Percentiles rank a stretch among this genome's conserved stretches.
Conservation (phyloP, 2,329 filamentous ascomycete genomes). For the Dryadomyces quercivorus region DNA sequence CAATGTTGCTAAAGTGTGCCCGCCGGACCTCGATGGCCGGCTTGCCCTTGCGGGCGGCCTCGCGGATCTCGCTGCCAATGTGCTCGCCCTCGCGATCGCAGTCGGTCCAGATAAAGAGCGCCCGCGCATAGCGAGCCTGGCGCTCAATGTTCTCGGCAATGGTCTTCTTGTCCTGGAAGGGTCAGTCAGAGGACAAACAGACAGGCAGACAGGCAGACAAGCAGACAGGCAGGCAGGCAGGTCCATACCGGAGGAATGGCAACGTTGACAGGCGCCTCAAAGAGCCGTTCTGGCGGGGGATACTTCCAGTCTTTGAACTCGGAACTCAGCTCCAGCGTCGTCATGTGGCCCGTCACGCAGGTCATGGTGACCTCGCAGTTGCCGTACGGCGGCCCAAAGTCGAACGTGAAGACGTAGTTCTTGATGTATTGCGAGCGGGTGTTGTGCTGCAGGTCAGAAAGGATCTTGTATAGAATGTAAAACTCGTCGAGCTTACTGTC, state of each 20-base stretch:
- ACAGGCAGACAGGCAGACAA: background rate
- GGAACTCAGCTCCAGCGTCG: slow-evolving; percentile 61
- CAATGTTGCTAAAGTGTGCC: slow-evolving; percentile 91
- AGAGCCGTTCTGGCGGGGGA: slow-evolving; percentile 67
- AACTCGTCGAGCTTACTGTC: slow-evolving; percentile 41
- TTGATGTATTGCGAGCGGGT: slow-evolving; percentile 72
- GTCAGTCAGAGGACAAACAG: background rate
- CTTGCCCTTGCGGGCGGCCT: slow-evolving; percentile 67
- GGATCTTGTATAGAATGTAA: background rate
- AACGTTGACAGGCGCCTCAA: slow-evolving; percentile 64
- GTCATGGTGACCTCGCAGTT: slow-evolving; percentile 85
- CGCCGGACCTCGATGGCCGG: slow-evolving; percentile 64
- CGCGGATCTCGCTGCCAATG: slow-evolving; percentile 82
- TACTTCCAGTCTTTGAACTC: slow-evolving; percentile 70
- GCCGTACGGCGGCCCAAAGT: slow-evolving; percentile 73
- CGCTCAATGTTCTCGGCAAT: slow-evolving; percentile 77
- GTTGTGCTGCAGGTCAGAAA: slow-evolving; percentile 37
- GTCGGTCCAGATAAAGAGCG: slow-evolving; percentile 95
- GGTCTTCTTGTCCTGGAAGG: slow-evolving; percentile 55
- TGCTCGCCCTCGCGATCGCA: slow-evolving; percentile 96
- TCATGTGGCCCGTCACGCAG: slow-evolving; percentile 80
- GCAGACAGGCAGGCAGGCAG: background rate
- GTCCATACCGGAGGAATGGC: slow-evolving; percentile 48
- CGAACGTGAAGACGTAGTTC: slow-evolving; percentile 86
- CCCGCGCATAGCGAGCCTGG: slow-evolving; percentile 60